Percentiles rank a stretch among this genome's conserved stretches.
Evolutionary conservation across 2,329 filamentous ascomycete species (phyloP).

Genomic region (Hypoxylon sp.): DNA sequence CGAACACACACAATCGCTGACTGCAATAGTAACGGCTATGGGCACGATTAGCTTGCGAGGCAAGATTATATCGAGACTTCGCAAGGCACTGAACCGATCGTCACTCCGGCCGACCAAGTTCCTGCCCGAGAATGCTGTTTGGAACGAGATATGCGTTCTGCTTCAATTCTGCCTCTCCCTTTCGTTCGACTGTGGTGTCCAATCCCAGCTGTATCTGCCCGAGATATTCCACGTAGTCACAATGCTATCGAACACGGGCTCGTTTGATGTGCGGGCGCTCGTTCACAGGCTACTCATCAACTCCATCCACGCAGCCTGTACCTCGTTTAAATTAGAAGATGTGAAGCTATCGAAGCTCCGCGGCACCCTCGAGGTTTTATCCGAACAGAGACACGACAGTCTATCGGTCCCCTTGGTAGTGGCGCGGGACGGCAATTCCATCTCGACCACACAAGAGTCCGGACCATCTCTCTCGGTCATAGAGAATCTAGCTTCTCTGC

Average conservation of each 20-base stretch:
- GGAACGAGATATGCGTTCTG: conserved; percentile 73
- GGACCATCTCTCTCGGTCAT: conserved; percentile 62
- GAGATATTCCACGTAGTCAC: conserved; percentile 76
- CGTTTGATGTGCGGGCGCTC: conserved; percentile 62
- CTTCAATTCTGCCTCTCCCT: conserved; percentile 71
- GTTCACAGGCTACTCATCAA: conserved; percentile 72
- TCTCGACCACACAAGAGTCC: conserved; percentile 62
- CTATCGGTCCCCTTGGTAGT: conserved; percentile 58
- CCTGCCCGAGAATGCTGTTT: conserved; percentile 71
- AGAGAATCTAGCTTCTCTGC: conserved; percentile 66
- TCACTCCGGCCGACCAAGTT: conserved; percentile 71
- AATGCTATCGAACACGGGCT: conserved; percentile 72
- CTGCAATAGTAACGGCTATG: conserved; percentile 68
- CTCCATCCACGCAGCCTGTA: conserved; percentile 72
- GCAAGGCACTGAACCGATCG: conserved; percentile 72
- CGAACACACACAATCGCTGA: conserved; percentile 66
- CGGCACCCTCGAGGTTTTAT: conserved; percentile 64
- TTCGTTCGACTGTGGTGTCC: conserved; percentile 72
- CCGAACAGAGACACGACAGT: conserved; percentile 66
- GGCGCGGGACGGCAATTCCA: conserved; percentile 61
- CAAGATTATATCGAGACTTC: conserved; percentile 69
- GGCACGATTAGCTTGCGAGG: conserved; percentile 71
- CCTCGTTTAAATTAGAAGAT: conserved; percentile 70
- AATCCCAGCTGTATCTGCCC: conserved; percentile 72
- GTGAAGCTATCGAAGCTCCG: conserved; percentile 63